These are phyloP conservation scores for Podospora comata DNA, from an alignment of 495 filamentous ascomycete species.

Conservation along the genomic window DNA sequence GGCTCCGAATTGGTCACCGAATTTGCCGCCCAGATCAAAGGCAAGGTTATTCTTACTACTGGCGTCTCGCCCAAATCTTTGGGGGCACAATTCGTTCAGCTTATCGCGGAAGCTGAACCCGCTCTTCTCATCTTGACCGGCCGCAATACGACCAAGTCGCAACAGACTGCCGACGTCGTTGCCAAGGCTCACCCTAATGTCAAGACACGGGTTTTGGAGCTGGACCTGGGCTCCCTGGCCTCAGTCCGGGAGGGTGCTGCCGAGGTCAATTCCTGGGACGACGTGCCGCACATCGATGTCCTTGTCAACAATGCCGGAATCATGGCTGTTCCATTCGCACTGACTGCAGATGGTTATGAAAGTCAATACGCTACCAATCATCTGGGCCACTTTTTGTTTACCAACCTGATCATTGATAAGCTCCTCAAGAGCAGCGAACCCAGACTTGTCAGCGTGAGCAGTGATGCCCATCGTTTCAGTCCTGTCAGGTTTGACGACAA, in stretches of 20 bases:
- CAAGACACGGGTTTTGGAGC: constrained; percentile 29
- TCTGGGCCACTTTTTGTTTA: constrained; percentile 65
- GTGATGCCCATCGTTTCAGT: constrained; percentile 45
- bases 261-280: constrained; percentile 31
- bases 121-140: constrained; percentile 47
- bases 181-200: constrained; percentile 20
- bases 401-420: constrained; percentile 57
- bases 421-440: constrained; percentile 30
- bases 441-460: constrained; percentile 41
- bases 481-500: constrained; percentile 48
- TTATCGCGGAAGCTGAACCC: constrained; percentile 42
- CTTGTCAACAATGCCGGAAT: constrained; percentile 71
- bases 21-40: constrained; percentile 16
- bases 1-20: constrained; percentile 19
- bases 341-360: constrained; percentile 62
- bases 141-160: constrained; percentile 39
- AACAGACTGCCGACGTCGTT: constrained; percentile 35
- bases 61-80: constrained; percentile 44
- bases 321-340: constrained; percentile 49
- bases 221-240: constrained; percentile 46
- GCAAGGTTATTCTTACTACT: constrained; percentile 45
- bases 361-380: constrained; percentile 70
- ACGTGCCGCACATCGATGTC: constrained; percentile 51
- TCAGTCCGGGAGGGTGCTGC: constrained; percentile 44
- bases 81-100: constrained; percentile 39